Percentiles rank a stretch among this genome's conserved stretches.
Evolutionary conservation across 352 stramenopile genomes (phyloP).

Genomic region (Pythium insidiosum): DNA sequence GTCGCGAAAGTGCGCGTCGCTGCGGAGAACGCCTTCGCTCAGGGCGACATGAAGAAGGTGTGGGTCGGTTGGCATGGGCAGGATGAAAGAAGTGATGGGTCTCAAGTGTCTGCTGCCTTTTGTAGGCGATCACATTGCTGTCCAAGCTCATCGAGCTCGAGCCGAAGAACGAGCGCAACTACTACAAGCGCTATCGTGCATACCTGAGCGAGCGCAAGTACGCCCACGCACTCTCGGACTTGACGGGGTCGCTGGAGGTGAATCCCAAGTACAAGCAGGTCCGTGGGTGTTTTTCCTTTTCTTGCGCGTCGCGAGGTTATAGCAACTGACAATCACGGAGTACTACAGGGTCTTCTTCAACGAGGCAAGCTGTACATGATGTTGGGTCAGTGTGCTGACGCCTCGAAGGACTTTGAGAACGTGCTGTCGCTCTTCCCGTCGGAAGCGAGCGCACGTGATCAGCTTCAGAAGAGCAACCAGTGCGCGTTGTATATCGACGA

Average conservation of each 20-base stretch:
- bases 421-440: slow-evolving; percentile 59
- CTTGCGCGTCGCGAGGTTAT: too few species aligned
- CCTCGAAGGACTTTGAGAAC: slow-evolving; percentile 43
- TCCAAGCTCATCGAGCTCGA: slow-evolving; percentile 79
- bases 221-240: slow-evolving; percentile 50
- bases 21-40: slow-evolving; percentile 70
- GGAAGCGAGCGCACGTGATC: slow-evolving; percentile 35
- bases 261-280: slow-evolving; percentile 80
- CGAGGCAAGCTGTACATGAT: slow-evolving; percentile 77
- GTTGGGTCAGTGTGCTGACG: slow-evolving; percentile 58
- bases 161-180: slow-evolving; percentile 71
- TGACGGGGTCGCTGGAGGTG: slow-evolving; percentile 58
- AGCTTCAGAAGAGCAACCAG: slow-evolving; percentile 51
- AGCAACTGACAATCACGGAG: too few species aligned
- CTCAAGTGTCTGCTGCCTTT: neutral
- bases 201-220: slow-evolving; percentile 83
- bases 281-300: too few species aligned
- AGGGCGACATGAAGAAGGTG: slow-evolving; percentile 72
- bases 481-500: slow-evolving; percentile 59
- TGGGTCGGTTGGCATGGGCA: too few species aligned
- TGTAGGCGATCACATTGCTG: slow-evolving; percentile 60
- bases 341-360: slow-evolving; percentile 64
- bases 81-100: neutral
- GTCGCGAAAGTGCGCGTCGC: slow-evolving; percentile 57
- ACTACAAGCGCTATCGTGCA: slow-evolving; percentile 79